phyloP scores from a whole-genome alignment of 768 basidiomycete genomes.

The Boletellus sp. region DNA sequence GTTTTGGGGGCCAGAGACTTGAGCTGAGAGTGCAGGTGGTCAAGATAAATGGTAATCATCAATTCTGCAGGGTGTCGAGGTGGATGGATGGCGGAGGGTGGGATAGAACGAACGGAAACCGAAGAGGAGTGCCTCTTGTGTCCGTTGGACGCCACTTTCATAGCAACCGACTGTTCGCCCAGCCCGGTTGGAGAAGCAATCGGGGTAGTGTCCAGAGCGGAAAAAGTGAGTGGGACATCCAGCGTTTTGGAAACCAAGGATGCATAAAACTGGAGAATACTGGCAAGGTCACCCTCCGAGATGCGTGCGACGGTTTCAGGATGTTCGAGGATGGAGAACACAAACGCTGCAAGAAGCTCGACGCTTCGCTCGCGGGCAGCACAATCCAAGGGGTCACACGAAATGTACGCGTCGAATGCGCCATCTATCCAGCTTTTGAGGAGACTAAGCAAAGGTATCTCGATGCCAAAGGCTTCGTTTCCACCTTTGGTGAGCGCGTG shows the following conservation, averaged over 20 bases:
- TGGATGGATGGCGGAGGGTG: constrained; percentile 29
- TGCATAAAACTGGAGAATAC: constrained; percentile 60
- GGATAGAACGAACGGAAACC: constrained; percentile 45
- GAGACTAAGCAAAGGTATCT: constrained; percentile 50
- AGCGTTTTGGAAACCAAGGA: constrained; percentile 54
- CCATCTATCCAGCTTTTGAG: constrained; percentile 64
- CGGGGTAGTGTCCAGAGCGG: constrained; percentile 11
- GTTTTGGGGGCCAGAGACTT: constrained; percentile 54
- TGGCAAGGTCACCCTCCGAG: constrained; percentile 52
- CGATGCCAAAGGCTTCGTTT: constrained; percentile 60
- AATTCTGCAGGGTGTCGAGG: constrained; percentile 58
- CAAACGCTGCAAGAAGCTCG: constrained; percentile 55
- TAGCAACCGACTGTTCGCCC: constrained; percentile 25
- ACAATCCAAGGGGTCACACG: constrained; percentile 38
- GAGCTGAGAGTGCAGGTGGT: constrained; percentile 57
- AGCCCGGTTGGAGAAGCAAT: constrained; percentile 31
- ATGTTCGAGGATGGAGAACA: constrained; percentile 48
- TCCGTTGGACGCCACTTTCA: constrained; percentile 25
- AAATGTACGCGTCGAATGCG: constrained; percentile 52
- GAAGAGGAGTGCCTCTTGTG: constrained; percentile 66
- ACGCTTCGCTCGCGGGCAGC: constrained; percentile 63
- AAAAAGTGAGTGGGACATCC: constrained; percentile 25
- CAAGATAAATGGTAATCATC: constrained; percentile 59
- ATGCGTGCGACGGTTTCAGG: constrained; percentile 57
- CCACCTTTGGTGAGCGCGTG: constrained; percentile 61